A percentile compares a stretch with the other conserved stretches of the same genome.
These are phyloP conservation scores for Phascolomyces articulosus DNA, from an alignment of 371 early-diverging fungal species.

Conservation along the genomic window DNA sequence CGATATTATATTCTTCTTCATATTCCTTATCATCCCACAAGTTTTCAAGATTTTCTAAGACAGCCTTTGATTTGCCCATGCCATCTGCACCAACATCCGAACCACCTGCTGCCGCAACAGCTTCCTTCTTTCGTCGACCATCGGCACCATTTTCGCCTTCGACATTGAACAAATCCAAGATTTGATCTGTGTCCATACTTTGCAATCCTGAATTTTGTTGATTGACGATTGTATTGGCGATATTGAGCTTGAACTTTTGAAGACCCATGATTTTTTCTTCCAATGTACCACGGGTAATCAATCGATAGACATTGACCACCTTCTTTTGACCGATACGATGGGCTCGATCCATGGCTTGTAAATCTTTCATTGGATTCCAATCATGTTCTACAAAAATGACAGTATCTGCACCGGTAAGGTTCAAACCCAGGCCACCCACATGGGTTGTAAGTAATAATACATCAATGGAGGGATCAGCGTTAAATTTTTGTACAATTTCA, in stretches of 20 bases:
- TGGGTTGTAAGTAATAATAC: constrained; percentile 96
- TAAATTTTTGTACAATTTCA: constrained; percentile 94
- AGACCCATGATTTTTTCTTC: constrained; percentile 98
- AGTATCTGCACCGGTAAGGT: constrained; percentile 98
- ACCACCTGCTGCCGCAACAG: constrained; percentile 23
- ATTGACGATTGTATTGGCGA: constrained; percentile 97
- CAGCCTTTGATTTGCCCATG: constrained; percentile 67
- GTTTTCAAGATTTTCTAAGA: constrained; percentile 83
- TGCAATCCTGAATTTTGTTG: constrained; percentile 95
- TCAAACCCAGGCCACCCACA: constrained; percentile 99
- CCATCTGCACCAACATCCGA: constrained; percentile 19
- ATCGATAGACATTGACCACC: constrained; percentile 94
- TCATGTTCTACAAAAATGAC: constrained; percentile 99
- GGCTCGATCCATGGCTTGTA: constrained; percentile 98
- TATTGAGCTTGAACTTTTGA: constrained; percentile 99
- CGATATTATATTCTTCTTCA: constrained; percentile 86
- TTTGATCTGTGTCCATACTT: constrained; percentile 94
- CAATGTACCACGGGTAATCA: constrained; percentile 89
- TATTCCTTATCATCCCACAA: constrained; percentile 96
- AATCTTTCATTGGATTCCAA: constrained; percentile 99
- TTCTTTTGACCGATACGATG: constrained; percentile 98
- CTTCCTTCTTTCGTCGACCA: constrained; percentile 34
- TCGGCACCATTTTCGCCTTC: constrained; percentile 49
- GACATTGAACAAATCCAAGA: constrained; percentile 89
- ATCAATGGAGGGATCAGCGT: constrained; percentile 95